These are phyloP conservation scores for Hirschioporus abietinus DNA, from an alignment of 768 basidiomycete species.

Conservation along the genomic window DNA sequence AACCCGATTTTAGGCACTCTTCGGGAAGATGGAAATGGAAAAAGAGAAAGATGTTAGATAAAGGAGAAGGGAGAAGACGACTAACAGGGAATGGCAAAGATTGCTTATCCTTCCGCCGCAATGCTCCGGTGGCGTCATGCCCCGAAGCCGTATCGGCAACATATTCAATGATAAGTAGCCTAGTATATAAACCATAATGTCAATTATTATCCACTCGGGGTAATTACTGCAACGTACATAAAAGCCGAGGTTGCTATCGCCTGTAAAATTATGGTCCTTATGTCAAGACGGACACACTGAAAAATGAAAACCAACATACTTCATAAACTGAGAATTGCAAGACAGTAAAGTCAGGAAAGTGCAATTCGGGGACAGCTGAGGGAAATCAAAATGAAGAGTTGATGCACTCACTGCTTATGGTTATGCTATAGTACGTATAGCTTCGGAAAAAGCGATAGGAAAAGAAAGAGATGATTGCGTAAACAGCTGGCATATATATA, in stretches of 20 bases:
- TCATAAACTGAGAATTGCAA: conserved; percentile 50
- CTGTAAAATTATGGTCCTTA: conserved; percentile 30
- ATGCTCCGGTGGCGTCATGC: conserved; percentile 58
- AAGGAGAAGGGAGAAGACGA: conserved; percentile 16
- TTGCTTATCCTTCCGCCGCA: conserved; percentile 75
- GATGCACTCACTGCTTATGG: conserved; percentile 38
- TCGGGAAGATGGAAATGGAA: too few relatives aligned
- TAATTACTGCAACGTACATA: conserved; percentile 44
- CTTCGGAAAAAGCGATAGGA: conserved; percentile 79
- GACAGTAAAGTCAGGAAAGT: background rate
- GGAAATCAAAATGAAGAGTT: background rate
- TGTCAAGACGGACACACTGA: conserved; percentile 17
- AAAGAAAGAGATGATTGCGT: conserved; percentile 78
- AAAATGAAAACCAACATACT: conserved; percentile 32
- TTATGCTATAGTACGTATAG: conserved; percentile 60
- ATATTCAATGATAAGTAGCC: conserved; percentile 78
- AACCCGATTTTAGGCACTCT: background rate
- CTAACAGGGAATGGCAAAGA: conserved; percentile 64
- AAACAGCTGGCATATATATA: conserved; percentile 79
- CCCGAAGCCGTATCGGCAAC: conserved; percentile 65
- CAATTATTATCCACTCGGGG: background rate
- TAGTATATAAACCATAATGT: conserved; percentile 20
- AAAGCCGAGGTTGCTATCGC: conserved; percentile 84
- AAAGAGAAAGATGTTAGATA: too few relatives aligned
- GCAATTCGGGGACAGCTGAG: background rate